Evolutionary conservation across 257 asterid species (phyloP), one percentile per base, ranked within the genome.

Genomic region (Ehretia macrophylla): DNA sequence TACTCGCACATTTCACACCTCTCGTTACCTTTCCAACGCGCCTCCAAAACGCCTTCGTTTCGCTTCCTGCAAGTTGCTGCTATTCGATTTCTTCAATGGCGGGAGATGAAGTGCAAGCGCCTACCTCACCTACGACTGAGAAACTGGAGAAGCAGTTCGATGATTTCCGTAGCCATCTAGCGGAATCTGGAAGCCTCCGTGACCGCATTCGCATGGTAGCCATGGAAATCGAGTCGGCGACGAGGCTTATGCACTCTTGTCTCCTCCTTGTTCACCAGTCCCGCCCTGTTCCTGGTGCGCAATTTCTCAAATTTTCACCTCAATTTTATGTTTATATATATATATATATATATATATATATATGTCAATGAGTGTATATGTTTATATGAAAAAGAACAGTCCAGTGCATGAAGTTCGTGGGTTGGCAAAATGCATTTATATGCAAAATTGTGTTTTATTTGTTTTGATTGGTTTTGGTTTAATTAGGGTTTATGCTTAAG

Each of bases 181-280:
- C 78, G 38, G 88, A 81, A 18, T 84, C 95, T 32, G 88, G 89
- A 58, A 65, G n/a, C 75, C 32, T 88, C 14, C 85, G 91, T 14
- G 96, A 92, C 50, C 94, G 97, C 11, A 86, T 92, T 51, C 81
- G 95, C 10, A 68, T 69, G 17, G 90, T 84, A 1, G 85, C 97
- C 17, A 9, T 58, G 68, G 96, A 92, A 59, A 88, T 92, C 21
- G 99, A 92, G 63, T 82, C 99, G 35, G 73, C 76, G 56, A 73
- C 93, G 8, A 73, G 97, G 78, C 73, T 77, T 32, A 87, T 87
- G 76, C 94, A 90, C 19, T 82, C 89, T 1, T 77, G 71, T 60
- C 88, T 89, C n/a, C 87, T 89, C 20, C 85, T 86, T 8, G 79
- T 84, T 76, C 90, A 84, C 52, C 95, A 90, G 45, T 85, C 90